phyloP scores from a whole-genome alignment of 1,139 yeast species.

The Pichia sp. region DNA sequence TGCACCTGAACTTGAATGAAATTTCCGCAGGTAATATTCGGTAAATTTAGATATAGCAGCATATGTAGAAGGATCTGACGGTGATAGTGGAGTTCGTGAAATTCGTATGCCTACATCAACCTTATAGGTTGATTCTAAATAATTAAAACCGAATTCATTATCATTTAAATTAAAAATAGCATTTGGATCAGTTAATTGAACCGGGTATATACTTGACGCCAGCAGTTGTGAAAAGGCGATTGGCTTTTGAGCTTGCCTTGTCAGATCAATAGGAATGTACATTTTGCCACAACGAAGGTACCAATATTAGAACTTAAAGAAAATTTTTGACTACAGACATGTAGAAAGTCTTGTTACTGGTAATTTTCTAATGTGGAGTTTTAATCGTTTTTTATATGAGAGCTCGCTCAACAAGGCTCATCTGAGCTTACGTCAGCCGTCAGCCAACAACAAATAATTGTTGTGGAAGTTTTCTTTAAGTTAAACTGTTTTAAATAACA shows the following conservation, averaged over 20 bases:
- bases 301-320: not conserved
- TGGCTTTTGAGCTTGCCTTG: constrained; percentile 22
- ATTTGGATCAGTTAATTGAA: constrained; percentile 30
- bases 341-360: too few relatives aligned
- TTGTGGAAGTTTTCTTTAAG: too few relatives aligned
- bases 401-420: too few relatives aligned
- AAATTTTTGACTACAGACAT: too few relatives aligned
- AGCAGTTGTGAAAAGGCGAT: constrained; percentile 24
- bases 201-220: constrained; percentile 27
- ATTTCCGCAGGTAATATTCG: constrained; percentile 30
- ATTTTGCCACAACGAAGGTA: constrained; percentile 9
- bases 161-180: constrained; percentile 24
- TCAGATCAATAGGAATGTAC: constrained; percentile 29
- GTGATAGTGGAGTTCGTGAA: constrained; percentile 31
- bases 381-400: too few relatives aligned
- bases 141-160: constrained; percentile 28
- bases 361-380: too few relatives aligned
- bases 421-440: too few relatives aligned
- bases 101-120: constrained; percentile 29
- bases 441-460: too few relatives aligned
- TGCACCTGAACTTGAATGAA: constrained; percentile 30
- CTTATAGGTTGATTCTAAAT: constrained; percentile 26
- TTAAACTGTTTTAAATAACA: too few relatives aligned
- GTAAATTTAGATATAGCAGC: constrained; percentile 32
- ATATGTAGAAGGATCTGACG: constrained; percentile 33